phyloP scores from a whole-genome alignment of 2,329 filamentous ascomycete genomes.

The Pseudogymnoascus pannorum region DNA sequence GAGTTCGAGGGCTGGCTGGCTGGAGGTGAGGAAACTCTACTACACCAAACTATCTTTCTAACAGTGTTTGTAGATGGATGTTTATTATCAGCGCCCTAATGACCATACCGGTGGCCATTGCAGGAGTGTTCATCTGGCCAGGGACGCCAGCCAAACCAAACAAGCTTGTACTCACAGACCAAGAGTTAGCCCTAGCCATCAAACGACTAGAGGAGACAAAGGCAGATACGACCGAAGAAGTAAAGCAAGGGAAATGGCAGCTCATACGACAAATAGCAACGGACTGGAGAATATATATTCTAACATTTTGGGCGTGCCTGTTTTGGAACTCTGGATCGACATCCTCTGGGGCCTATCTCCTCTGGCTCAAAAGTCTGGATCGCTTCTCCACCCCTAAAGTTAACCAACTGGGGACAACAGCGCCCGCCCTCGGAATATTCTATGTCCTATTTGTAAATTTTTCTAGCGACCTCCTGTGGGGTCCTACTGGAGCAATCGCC shows the following conservation, averaged over 20 bases:
- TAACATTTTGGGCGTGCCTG: conserved; percentile 44
- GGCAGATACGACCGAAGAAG: conserved; percentile 33
- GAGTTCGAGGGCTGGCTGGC: conserved; percentile 23
- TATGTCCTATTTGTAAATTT: conserved; percentile 49
- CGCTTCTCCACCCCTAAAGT: conserved; percentile 39
- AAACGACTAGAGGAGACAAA: conserved; percentile 39
- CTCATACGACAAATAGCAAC: conserved; percentile 30
- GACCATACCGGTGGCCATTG: conserved; percentile 45
- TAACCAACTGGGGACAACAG: conserved; percentile 45
- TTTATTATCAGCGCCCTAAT: conserved; percentile 48
- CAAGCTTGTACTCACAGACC: conserved; percentile 36
- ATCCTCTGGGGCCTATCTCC: conserved; percentile 42
- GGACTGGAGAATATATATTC: conserved; percentile 42
- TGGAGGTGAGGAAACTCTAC: conserved; percentile 25
- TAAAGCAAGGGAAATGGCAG: conserved; percentile 23
- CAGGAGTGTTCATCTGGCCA: conserved; percentile 44
- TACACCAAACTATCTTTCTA: conserved; percentile 18
- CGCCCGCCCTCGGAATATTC: conserved; percentile 49
- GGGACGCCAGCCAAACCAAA: conserved; percentile 46
- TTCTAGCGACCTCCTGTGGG: conserved; percentile 44
- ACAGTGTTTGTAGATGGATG: conserved; percentile 46
- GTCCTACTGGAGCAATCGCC: conserved; percentile 49
- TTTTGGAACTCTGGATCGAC: conserved; percentile 51
- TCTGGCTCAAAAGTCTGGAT: conserved; percentile 51
- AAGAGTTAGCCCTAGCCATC: conserved; percentile 40